Base-by-base conservation (phyloP, 75 land plant species). In the Pinus tabuliformis region DNA sequence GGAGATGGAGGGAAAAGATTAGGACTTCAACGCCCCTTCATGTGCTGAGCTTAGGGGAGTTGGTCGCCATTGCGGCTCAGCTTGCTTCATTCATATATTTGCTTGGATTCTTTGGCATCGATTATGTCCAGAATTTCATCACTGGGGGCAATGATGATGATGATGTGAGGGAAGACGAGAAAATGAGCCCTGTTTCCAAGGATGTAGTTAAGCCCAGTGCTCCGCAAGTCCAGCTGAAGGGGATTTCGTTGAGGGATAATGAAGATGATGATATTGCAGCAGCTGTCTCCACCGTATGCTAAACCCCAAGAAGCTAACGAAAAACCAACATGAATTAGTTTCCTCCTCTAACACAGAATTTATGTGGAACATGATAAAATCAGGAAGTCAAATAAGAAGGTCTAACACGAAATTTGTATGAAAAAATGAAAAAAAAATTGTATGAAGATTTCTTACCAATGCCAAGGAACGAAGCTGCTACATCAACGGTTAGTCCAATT, bases 1-100 rank as follows among this genome's bases (percentile, higher is more conserved):
- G 83, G 21, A 81, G 92, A 33, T 95, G 98, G 98, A 63, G 97
- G 66, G 98, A 95, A 64, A 95, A 95, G 89, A 89, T 88, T 83
- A 82, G 92, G 56, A 81, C 77, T 56, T 86, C 88, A 8, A 85
- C 87, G 9, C 97, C 94, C 11, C 85, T 95, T 45, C 94, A 91
- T 76, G 77, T 91, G 77, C 73, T 93, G 64, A 80, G 78, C 73
- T 37, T 91, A 36, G 84, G 82, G 16, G 97, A 91, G 83, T 81
- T 91, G 24, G 75, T 78, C 33, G 87, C 90, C 76, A 56, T 93
- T 45, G 17, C 93, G 42, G 78, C 85, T 37, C 81, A 89, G 78
- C 58, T 92, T 59, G 85, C 89, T 9, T 95, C 98, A 70, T 81
- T 85, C 70, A 87, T 91, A 54, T 93, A 95, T 77, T 84, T 95